A percentile compares a stretch with the other conserved stretches of the same genome.
phyloP scores from a whole-genome alignment of 441 rosid genomes.

The Sinapis alba region DNA sequence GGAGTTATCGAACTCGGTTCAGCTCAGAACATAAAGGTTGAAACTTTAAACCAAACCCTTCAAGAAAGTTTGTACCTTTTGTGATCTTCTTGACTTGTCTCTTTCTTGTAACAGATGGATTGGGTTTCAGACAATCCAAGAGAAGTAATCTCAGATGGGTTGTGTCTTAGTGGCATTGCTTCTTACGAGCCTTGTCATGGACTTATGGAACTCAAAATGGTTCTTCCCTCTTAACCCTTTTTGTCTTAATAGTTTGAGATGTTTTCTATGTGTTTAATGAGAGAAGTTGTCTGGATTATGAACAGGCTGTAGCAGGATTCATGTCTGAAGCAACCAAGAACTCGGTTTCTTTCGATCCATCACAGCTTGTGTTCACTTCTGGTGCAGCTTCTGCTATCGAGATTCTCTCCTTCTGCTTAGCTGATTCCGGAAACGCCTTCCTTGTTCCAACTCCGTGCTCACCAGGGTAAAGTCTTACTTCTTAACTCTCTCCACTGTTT shows the following conservation, averaged over 20 bases:
- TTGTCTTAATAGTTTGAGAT: slow-evolving; percentile 27
- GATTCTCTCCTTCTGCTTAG: slow-evolving; percentile 82
- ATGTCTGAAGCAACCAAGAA: slow-evolving; percentile 65
- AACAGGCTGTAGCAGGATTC: slow-evolving; percentile 75
- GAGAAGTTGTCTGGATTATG: slow-evolving; percentile 14
- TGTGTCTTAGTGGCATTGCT: slow-evolving; percentile 61
- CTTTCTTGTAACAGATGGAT: slow-evolving; percentile 45
- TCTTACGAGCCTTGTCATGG: slow-evolving; percentile 75
- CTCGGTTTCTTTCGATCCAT: slow-evolving; percentile 62
- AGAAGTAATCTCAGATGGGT: slow-evolving; percentile 40
- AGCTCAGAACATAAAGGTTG: slow-evolving; percentile 54
- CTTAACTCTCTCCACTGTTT: neutral
- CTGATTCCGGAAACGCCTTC: slow-evolving; percentile 88
- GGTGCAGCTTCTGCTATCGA: slow-evolving; percentile 87
- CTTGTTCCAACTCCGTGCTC: slow-evolving; percentile 84
- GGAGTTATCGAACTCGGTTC: slow-evolving; percentile 85
- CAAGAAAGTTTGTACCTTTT: neutral
- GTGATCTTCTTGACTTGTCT: neutral
- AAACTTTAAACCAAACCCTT: neutral
- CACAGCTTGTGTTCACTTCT: slow-evolving; percentile 65
- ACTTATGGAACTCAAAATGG: slow-evolving; percentile 75
- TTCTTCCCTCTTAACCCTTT: slow-evolving; percentile 14
- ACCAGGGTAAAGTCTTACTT: slow-evolving; percentile 53
- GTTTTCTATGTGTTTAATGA: slow-evolving; percentile 18
- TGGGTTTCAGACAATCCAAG: slow-evolving; percentile 62